Conservation (phyloP, 164 flowering plant genomes). For the Vitis cinerea region DNA sequence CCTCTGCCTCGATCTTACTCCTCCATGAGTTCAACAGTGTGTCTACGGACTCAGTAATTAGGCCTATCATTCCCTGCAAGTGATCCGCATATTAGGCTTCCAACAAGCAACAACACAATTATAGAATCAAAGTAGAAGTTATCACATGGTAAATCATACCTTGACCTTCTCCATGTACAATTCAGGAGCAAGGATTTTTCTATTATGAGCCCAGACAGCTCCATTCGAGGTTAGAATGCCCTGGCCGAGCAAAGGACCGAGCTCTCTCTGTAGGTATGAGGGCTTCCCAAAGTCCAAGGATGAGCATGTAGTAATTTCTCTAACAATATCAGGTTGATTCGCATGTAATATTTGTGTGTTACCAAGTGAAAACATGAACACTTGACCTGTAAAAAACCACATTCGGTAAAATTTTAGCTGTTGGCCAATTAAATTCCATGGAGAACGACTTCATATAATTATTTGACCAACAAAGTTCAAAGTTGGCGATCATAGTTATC, state of each 20-base stretch:
- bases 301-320: conserved; percentile 14
- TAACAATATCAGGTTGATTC: not conserved
- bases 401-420: not conserved
- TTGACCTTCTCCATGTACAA: conserved; percentile 30
- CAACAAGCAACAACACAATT: not conserved
- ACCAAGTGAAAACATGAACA: conserved; percentile 22
- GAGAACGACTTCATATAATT: no score
- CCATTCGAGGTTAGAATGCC: conserved; percentile 31
- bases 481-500: no score
- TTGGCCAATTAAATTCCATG: no score
- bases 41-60: conserved; percentile 17
- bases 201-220: conserved; percentile 24
- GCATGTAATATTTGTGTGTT: conserved; percentile 17
- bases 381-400: conserved; percentile 10
- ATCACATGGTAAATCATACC: conserved; percentile 4
- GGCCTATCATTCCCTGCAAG: conserved; percentile 24
- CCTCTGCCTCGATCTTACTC: conserved; percentile 11
- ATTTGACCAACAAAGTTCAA: no score
- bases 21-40: conserved; percentile 25
- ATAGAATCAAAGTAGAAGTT: no score
- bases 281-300: conserved; percentile 32
- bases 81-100: not conserved
- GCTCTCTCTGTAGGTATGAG: conserved; percentile 14
- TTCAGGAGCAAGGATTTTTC: conserved; percentile 28
- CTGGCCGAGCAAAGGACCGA: conserved; percentile 26